These are phyloP conservation scores for Lichtheimia hyalospora DNA, from an alignment of 371 early-diverging fungal species.

Conservation along the genomic window DNA sequence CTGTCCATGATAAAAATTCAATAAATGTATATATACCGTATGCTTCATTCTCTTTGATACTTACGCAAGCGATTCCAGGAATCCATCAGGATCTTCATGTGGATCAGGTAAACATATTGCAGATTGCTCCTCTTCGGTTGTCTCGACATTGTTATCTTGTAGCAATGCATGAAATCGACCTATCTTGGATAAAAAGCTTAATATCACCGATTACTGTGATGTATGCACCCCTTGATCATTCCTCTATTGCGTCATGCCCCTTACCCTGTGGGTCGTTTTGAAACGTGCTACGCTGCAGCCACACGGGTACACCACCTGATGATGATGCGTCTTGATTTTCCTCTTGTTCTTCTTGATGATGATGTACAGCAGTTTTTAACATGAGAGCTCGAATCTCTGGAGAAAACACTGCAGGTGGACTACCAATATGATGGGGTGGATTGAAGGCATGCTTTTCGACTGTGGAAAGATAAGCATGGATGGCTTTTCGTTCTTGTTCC, in stretches of 20 bases:
- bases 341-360: slow-evolving; percentile 4
- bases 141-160: slow-evolving; percentile 22
- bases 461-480: slow-evolving; percentile 22
- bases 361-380: slow-evolving; percentile 12
- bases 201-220: not conserved
- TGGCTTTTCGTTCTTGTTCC: slow-evolving; percentile 30
- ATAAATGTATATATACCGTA: not conserved
- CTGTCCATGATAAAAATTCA: no score
- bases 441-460: slow-evolving; percentile 40
- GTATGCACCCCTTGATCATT: not conserved
- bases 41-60: not conserved
- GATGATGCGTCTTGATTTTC: slow-evolving; percentile 2
- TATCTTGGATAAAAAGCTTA: slow-evolving; percentile 9
- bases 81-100: slow-evolving; percentile 44
- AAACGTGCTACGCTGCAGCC: slow-evolving; percentile 39
- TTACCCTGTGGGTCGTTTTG: slow-evolving; percentile 35
- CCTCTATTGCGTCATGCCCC: not conserved
- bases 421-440: slow-evolving; percentile 48
- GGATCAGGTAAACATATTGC: slow-evolving; percentile 36
- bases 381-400: slow-evolving; percentile 44
- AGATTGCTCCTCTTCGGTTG: not conserved
- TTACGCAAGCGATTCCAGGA: slow-evolving; percentile 44
- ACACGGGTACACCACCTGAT: slow-evolving; percentile 20
- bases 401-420: slow-evolving; percentile 36
- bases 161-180: slow-evolving; percentile 48